These are phyloP conservation scores for Aspergillus oerlinghausenensis DNA, from an alignment of 2,329 filamentous ascomycete genomes.

Conservation along the genomic window DNA sequence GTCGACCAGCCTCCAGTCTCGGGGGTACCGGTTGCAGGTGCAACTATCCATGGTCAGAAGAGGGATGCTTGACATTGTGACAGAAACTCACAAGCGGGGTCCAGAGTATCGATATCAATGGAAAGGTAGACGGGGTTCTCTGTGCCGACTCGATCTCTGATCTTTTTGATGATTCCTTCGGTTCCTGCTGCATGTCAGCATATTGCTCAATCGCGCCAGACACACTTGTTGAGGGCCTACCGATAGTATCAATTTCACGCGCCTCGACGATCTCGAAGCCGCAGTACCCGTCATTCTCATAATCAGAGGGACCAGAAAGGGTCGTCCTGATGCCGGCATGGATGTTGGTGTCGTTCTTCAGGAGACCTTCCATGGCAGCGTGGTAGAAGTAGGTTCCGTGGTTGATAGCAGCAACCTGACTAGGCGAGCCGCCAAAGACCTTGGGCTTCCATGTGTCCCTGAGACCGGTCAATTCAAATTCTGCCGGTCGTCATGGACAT, in stretches of 20 bases:
- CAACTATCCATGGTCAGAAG: constrained; percentile 22
- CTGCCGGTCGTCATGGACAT: background rate
- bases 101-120: constrained; percentile 83
- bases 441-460: constrained; percentile 69
- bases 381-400: constrained; percentile 90
- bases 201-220: background rate
- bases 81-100: constrained; percentile 65
- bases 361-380: constrained; percentile 69
- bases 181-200: constrained; percentile 36
- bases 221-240: constrained; percentile 6
- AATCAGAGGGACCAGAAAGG: constrained; percentile 71
- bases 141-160: constrained; percentile 69
- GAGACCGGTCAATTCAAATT: background rate
- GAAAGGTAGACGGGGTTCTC: constrained; percentile 73
- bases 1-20: constrained; percentile 61
- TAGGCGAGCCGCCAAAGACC: constrained; percentile 78
- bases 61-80: background rate
- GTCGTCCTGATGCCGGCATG: constrained; percentile 84
- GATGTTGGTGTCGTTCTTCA: constrained; percentile 79
- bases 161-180: constrained; percentile 73
- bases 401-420: constrained; percentile 71
- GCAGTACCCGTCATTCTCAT: constrained; percentile 80
- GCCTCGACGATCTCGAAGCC: constrained; percentile 80
- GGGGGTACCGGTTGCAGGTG: constrained; percentile 53
- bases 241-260: constrained; percentile 64